Base-by-base conservation (phyloP, 495 filamentous ascomycete genomes). In the Hyaloscypha hepaticicola region DNA sequence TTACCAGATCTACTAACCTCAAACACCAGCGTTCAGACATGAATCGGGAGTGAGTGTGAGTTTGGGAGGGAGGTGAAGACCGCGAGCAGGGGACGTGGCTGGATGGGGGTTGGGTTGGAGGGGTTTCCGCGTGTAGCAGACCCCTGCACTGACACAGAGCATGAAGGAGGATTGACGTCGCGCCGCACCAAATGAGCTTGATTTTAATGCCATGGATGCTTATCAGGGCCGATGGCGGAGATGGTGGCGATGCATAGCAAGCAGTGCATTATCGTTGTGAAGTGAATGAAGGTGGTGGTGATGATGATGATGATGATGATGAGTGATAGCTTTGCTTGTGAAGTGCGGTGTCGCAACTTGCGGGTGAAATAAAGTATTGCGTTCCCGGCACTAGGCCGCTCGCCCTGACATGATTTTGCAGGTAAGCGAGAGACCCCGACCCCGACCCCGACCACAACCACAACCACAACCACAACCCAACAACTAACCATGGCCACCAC, bases 21-120 rank as follows among this genome's bases (percentile, higher is more conserved):
- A 71, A 71, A 68, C 69, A 48, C 60, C n/a, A 58, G 38, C 27
- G 56, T 63, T 60, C 65, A 58, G 62, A 62, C 31, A 24, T 60
- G 58, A 63, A 51, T 63, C 27, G 63, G 65, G 57, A 58, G 58
- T 53, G 50, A 60, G 56, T 67, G 45, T 49, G 57, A 63, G 58
- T 52, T n/a, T 27, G 14, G 16, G 29, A 33, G 48, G 41, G 53
- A 55, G 29, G 38, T 8, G 31, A 51, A 19, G n/a, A 3, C 31
- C 26, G 21, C 16, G 14, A 38, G 26, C 52, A 24, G 49, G 55
- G 52, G 55, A 9, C 14, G 26, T 55, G 48, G 50, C 33, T 34
- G 66, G 58, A 58, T n/a, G n/a, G 62, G 65, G 55, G 59, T 16
- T 27, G 14, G 19, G 8, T 7, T 53, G 26, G 56, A 62, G 55